Conservation (phyloP, 2,329 filamentous ascomycete species). For the Stromatinia cepivora region DNA sequence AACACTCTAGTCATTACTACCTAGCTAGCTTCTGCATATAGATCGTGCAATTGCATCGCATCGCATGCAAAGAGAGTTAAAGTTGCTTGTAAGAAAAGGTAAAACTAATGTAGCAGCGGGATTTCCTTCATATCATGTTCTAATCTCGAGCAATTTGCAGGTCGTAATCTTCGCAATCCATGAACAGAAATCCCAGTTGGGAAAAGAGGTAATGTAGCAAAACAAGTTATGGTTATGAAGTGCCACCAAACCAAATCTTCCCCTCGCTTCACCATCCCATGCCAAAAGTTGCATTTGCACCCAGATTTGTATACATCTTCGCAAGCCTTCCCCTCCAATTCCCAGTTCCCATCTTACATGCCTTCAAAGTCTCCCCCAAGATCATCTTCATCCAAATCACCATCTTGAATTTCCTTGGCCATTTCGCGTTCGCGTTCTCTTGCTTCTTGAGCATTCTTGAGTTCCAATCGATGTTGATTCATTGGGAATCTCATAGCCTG, state of each 20-base stretch:
- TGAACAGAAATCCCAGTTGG: slow-evolving; percentile 5
- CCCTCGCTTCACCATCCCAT: not conserved
- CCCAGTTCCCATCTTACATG: slow-evolving; percentile 60
- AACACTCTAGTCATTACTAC: slow-evolving; percentile 6
- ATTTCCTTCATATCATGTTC: not conserved
- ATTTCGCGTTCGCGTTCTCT: slow-evolving; percentile 93
- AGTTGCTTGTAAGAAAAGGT: not conserved
- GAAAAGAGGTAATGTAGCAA: slow-evolving; percentile 31
- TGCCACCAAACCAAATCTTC: slow-evolving; percentile 35
- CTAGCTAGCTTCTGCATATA: not conserved
- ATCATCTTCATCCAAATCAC: slow-evolving; percentile 95
- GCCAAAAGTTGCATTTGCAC: slow-evolving; percentile 16
- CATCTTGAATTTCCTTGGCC: slow-evolving; percentile 98
- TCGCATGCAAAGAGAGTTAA: slow-evolving; percentile 13
- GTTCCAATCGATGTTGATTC: slow-evolving; percentile 96
- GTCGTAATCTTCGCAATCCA: not conserved
- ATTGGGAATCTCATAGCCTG: slow-evolving; percentile 98
- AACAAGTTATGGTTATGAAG: slow-evolving; percentile 36
- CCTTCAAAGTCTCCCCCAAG: slow-evolving; percentile 94
- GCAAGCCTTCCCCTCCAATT: slow-evolving; percentile 10
- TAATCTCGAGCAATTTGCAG: not conserved
- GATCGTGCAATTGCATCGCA: slow-evolving; percentile 19
- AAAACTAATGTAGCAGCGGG: slow-evolving; percentile 15
- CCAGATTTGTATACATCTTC: slow-evolving; percentile 13
- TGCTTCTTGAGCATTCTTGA: slow-evolving; percentile 99